Base-by-base conservation (phyloP, 768 basidiomycete species). In the Fibroporia radiculosa region DNA sequence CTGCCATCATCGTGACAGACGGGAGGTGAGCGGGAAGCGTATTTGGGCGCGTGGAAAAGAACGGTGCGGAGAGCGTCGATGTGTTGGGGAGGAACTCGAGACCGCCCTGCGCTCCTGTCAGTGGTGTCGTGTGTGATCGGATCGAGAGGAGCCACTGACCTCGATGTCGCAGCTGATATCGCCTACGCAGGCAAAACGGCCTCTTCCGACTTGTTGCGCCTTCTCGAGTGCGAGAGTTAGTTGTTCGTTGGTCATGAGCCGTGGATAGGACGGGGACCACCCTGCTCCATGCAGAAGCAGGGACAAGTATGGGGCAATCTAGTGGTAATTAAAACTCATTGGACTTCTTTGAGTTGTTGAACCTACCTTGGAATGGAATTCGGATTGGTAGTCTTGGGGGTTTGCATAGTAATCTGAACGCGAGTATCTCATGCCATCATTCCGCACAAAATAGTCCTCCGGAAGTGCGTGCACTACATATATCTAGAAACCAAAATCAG, bases 81-180 rank as follows among this genome's bases (percentile, higher is more conserved):
- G 82, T 63, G n/a, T 68, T 71, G 6, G 78, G 72, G 38, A 93
- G 68, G 61, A 95, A 93, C 62, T 93, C 80, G 20, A 96, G 73
- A 13, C 87, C 89, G 28, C 93, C 93, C 80, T 87, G n/a, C 6
- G 16, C 6, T n/a, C 25, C 35, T 12, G 49, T 36, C 3, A 18
- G 24, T 20, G 34, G 13, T 11, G 12, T 20, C 14, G 22, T 12
- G 23, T 12, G 6, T 22, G 18, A 4, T 26, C n/a, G 40, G 27
- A 14, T 24, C 20, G 12, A 16, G 28, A 24, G 33, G n/a, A 41
- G 50, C 45, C 12, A 49, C 69, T 16, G 42, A 82, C 86, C 58
- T 78, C 74, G n/a, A 90, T 70, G 57, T 96, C 93, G 57, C 92
- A 95, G 50, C 80, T 90, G 28, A 96, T 84, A 57, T 96, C 93